Conservation (phyloP, 2,329 filamentous ascomycete genomes). For the Fusarium nodosum region DNA sequence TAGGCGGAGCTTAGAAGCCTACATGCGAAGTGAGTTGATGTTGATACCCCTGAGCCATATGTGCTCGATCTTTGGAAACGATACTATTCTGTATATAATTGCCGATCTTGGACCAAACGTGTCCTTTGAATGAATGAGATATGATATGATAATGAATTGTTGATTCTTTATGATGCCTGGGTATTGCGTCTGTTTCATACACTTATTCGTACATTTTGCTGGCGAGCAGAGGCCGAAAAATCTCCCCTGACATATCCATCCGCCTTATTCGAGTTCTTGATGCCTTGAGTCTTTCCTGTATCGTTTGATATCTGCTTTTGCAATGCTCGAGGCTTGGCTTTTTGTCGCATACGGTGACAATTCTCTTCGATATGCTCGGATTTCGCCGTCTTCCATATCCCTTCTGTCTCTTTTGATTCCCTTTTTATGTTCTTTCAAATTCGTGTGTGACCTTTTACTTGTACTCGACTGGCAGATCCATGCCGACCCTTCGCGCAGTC, state of each 20-base stretch:
- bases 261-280: background rate
- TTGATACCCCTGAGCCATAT: conserved; percentile 51
- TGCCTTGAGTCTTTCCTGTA: background rate
- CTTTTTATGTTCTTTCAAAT: background rate
- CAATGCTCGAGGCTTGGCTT: background rate
- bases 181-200: conserved; percentile 40
- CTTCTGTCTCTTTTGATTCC: background rate
- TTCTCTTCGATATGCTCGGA: background rate
- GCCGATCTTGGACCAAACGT: conserved; percentile 18
- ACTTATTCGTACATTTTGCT: conserved; percentile 41
- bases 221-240: background rate
- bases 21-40: conserved; percentile 26
- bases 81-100: conserved; percentile 44
- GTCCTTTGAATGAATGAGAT: conserved; percentile 35
- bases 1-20: conserved; percentile 60
- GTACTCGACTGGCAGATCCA: conserved; percentile 83
- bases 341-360: background rate
- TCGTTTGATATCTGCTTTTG: background rate
- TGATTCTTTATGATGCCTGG: conserved; percentile 20
- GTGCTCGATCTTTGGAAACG: conserved; percentile 36
- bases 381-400: background rate
- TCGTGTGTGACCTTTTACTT: conserved; percentile 3
- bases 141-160: conserved; percentile 35
- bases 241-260: background rate
- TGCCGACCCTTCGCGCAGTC: conserved; percentile 88